Evolutionary conservation across 164 flowering plant genomes (phyloP).

Genomic region (Kingdonia uniflora): DNA sequence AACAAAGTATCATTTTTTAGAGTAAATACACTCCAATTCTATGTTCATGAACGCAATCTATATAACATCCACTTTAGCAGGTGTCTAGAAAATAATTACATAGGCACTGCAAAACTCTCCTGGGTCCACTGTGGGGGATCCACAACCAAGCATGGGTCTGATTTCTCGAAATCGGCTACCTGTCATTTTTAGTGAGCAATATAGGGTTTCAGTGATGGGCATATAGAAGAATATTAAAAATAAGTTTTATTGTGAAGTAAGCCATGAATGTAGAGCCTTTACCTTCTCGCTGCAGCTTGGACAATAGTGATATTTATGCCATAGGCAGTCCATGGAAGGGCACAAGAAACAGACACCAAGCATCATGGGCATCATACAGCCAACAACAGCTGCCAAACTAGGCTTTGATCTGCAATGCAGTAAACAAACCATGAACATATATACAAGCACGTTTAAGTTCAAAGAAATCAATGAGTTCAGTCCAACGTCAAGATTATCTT

Average conservation of each 20-base stretch:
- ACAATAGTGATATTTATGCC: conserved; percentile 94
- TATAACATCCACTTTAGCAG: too few species aligned
- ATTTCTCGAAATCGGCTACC: conserved; percentile 88
- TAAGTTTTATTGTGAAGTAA: background rate
- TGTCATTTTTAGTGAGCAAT: too few species aligned
- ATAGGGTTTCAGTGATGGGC: conserved; percentile 4
- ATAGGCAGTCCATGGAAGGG: conserved; percentile 91
- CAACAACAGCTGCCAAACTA: conserved; percentile 82
- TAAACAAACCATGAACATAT: too few species aligned
- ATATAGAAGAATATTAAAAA: background rate
- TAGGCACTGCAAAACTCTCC: conserved; percentile 79
- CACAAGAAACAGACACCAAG: conserved; percentile 84
- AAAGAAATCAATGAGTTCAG: too few species aligned
- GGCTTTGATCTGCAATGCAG: conserved; percentile 50
- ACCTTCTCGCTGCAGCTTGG: conserved; percentile 80
- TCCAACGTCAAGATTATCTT: too few species aligned
- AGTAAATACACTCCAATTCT: too few species aligned
- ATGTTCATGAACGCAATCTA: too few species aligned
- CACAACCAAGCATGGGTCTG: conserved; percentile 61
- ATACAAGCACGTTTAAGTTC: too few species aligned
- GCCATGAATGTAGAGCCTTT: background rate
- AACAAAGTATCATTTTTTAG: too few species aligned
- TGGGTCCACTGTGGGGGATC: conserved; percentile 74
- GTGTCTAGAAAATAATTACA: too few species aligned
- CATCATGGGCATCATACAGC: conserved; percentile 80